Evolutionary conservation across 345 rosid species (phyloP), one percentile per base, ranked within the genome.

Genomic region (Boechera retrofracta): DNA sequence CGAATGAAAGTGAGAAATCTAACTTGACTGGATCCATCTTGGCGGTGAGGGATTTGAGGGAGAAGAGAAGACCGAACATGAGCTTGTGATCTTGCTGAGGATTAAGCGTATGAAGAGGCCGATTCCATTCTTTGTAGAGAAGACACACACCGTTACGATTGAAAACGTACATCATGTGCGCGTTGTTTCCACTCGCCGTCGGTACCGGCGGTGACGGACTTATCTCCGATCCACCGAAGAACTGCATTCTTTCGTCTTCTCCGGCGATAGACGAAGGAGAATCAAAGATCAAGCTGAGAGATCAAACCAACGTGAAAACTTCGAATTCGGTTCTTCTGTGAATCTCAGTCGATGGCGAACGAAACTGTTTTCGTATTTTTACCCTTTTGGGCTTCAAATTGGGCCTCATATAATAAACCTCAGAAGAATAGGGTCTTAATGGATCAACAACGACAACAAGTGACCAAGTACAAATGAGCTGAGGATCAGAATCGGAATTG

Each of bases 61-160:
- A 92, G 93, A 92, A 95, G 80, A 95, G 99, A 59, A 92, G 89
- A 63, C 99, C 99, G 42, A 89, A 95, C 96, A 95, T 92, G 79
- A 95, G 99, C 83, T 91, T 91, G 74, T 87, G 98, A 70, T 96
- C 99, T 82, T 88, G 97, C 73, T 88, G 97, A 10, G 91, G 80
- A 59, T 87, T 88, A 5, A 93, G 91, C 35, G 99, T 89, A 60
- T 84, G 94, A 72, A 92, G 97, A 10, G 95, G 90, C 2, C 97
- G 93, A 68, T 88, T 84, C 96, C 97, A 91, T 78, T 96, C 97
- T 77, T 91, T 80, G 87, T 89, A 96, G 18, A 91, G 86, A 84
- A 96, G 87, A 82, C 99, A 93, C 7, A 91, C 87, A 0, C 99
- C 99, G 69, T 89, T 91, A 33, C 97, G 80, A 61, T 91, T 88